These are phyloP conservation scores for Tritrichomonas foetus DNA, from an alignment of 208 protist genomes.

Conservation along the genomic window DNA sequence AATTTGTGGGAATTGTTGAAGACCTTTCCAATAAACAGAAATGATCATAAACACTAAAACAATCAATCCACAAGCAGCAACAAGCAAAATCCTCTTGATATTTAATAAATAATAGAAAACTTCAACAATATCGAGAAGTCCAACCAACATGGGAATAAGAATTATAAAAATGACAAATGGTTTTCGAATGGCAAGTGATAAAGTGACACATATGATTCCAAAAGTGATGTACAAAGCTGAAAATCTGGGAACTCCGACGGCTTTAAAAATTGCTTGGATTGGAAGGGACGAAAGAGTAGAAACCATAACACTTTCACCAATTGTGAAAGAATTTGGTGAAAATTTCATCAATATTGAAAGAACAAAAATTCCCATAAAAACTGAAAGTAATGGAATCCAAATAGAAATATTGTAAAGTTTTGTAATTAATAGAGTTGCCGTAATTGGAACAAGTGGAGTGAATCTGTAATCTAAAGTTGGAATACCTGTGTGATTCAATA, in stretches of 20 bases:
- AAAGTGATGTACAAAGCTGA: neutral
- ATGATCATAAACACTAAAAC: neutral
- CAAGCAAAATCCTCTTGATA: neutral
- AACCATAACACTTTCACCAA: constrained; percentile 1
- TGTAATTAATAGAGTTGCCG: neutral
- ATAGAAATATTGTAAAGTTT: too few relatives aligned
- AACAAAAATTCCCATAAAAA: neutral
- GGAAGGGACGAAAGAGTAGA: neutral
- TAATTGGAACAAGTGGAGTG: neutral
- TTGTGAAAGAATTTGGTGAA: neutral
- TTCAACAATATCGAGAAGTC: neutral
- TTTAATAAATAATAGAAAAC: neutral
- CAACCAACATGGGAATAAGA: neutral
- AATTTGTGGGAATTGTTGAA: neutral
- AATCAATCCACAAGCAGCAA: neutral
- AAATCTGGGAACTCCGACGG: neutral
- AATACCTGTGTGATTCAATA: neutral
- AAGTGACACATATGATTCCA: neutral
- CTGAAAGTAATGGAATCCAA: neutral
- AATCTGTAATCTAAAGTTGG: neutral
- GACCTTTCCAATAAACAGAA: constrained; percentile 31
- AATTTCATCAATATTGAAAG: neutral
- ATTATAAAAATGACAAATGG: constrained; percentile 2
- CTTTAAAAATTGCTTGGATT: neutral
- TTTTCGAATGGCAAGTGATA: neutral